phyloP scores from a whole-genome alignment of 139 green algal species.

The Ostreobium quekettii region DNA sequence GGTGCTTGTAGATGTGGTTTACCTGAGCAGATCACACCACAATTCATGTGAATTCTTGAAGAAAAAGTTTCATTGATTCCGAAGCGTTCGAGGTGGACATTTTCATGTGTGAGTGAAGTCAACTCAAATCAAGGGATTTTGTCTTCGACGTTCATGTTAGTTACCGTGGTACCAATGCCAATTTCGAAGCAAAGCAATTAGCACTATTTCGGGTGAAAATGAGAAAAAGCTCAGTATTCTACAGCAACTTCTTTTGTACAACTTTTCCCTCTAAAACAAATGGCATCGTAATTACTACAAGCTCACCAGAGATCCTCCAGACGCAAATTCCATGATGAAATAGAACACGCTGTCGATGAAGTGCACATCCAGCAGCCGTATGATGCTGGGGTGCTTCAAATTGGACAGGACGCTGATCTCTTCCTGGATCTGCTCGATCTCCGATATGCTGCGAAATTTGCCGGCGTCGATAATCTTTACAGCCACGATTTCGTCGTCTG shows the following conservation, averaged over 20 bases:
- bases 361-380: slow-evolving; percentile 46
- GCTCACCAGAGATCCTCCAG: slow-evolving; percentile 42
- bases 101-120: too few species aligned
- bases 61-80: too few species aligned
- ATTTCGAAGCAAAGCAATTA: too few species aligned
- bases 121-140: too few species aligned
- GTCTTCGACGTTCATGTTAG: too few species aligned
- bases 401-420: slow-evolving; percentile 55
- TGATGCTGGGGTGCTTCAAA: slow-evolving; percentile 65
- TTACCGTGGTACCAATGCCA: too few species aligned
- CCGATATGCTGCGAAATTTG: slow-evolving; percentile 51
- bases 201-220: too few species aligned
- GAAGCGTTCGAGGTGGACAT: too few species aligned
- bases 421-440: slow-evolving; percentile 62
- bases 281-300: too few species aligned
- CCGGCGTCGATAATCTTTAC: slow-evolving; percentile 59
- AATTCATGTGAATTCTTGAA: background rate
- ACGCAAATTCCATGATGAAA: slow-evolving; percentile 70
- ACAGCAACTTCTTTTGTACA: too few species aligned
- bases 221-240: too few species aligned
- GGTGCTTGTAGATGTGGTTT: slow-evolving; percentile 27
- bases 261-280: too few species aligned
- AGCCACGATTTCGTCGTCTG: slow-evolving; percentile 55
- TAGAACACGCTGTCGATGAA: slow-evolving; percentile 49
- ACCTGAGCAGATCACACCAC: slow-evolving; percentile 14